Evolutionary conservation across 108 stramenopile genomes (phyloP).

Genomic region (Aurantiochytrium sp.): DNA sequence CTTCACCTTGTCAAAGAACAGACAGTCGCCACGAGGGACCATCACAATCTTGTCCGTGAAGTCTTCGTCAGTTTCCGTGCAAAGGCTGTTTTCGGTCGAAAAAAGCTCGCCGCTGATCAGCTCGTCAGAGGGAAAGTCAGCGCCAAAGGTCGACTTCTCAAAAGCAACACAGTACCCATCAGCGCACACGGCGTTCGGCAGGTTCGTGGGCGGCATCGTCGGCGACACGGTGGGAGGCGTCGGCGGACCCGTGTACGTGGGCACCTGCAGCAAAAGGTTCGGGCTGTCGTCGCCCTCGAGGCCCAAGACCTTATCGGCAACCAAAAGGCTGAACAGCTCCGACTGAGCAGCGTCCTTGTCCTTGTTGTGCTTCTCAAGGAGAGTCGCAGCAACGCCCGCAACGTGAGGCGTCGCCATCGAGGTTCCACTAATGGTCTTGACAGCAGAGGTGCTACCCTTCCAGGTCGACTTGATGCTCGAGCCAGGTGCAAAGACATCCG

Average conservation of each 20-base stretch:
- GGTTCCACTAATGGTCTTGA: conserved; percentile 15
- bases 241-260: neutral
- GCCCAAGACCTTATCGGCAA: neutral
- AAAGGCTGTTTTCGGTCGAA: neutral
- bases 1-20: neutral
- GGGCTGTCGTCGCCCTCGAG: neutral
- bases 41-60: neutral
- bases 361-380: neutral
- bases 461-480: neutral
- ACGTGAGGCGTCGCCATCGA: conserved; percentile 33
- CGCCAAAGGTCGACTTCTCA: neutral
- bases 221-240: neutral
- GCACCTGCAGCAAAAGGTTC: neutral
- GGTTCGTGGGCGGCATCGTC: neutral
- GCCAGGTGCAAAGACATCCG: conserved; percentile 23
- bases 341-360: neutral
- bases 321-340: neutral
- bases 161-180: neutral
- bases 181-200: neutral
- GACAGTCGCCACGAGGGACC: neutral
- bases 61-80: neutral
- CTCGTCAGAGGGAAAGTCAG: neutral
- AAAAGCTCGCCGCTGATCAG: neutral
- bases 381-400: conserved; percentile 19
- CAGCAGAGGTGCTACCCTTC: neutral